A percentile compares a stretch with the other conserved stretches of the same genome.
phyloP scores from a whole-genome alignment of 2,329 filamentous ascomycete genomes.

The Rutstroemia sp. region DNA sequence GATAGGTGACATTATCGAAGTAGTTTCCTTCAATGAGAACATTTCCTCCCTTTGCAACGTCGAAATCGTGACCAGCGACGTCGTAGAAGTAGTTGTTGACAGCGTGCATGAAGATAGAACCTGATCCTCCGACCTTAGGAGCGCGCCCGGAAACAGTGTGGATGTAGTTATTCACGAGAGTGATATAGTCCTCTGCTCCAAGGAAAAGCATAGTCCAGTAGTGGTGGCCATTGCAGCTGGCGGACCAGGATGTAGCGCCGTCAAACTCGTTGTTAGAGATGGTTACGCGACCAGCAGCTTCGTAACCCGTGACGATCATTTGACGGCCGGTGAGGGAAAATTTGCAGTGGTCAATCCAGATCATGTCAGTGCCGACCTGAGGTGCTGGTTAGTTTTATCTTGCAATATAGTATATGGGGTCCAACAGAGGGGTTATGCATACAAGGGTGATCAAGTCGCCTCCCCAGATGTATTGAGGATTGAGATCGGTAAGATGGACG shows the following conservation, averaged over 20 bases:
- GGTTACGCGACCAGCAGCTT: conserved; percentile 31
- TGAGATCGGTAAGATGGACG: conserved; percentile 26
- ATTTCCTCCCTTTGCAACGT: conserved; percentile 26
- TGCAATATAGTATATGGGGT: not conserved
- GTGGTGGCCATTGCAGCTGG: conserved; percentile 37
- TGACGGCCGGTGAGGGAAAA: conserved; percentile 31
- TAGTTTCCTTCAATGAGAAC: conserved; percentile 38
- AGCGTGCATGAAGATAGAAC: conserved; percentile 31
- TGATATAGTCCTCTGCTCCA: conserved; percentile 33
- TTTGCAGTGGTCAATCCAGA: conserved; percentile 31
- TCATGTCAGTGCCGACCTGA: conserved; percentile 23
- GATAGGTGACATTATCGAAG: conserved; percentile 32
- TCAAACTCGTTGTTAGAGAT: conserved; percentile 40
- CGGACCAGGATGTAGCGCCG: conserved; percentile 35
- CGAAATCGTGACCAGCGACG: conserved; percentile 38
- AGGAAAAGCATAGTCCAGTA: conserved; percentile 38
- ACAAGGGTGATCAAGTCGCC: conserved; percentile 30
- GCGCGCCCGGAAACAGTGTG: conserved; percentile 36
- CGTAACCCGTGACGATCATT: conserved; percentile 32
- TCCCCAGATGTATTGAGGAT: conserved; percentile 32
- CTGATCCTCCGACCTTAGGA: conserved; percentile 32
- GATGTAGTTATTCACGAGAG: conserved; percentile 35
- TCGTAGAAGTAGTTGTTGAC: conserved; percentile 35
- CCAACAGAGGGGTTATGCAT: not conserved
- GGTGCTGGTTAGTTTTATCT: not conserved